Base-by-base conservation (phyloP, 164 flowering plant species). In the Nymphaea colorata region DNA sequence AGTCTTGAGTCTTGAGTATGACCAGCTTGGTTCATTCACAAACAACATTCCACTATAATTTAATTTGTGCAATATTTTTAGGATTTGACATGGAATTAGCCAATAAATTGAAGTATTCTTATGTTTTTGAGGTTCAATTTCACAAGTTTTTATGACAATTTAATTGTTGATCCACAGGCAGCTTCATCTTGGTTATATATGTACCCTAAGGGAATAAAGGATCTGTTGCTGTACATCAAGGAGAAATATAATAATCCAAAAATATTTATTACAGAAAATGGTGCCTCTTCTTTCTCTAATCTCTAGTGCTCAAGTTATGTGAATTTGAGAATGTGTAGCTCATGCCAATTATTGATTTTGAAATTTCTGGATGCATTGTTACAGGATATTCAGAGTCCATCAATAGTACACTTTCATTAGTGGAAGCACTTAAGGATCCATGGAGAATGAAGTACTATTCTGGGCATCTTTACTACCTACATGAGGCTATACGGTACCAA, bases 201-300 rank as follows among this genome's bases (percentile, higher is more conserved):
- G 1, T 81, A 78, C 63, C 91, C 88, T 4, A 51, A 18, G 45
- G 88, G 91, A 12, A 59, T 86, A 2, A 41, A 47, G 15, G 77
- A 78, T 11, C 70, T 83, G 3, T 18, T 83, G 61, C 12, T 74
- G 4, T 76, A 83, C 60, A 73, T 68, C 3, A 84, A 82, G 69
- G 41, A 61, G 42, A 82, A 66, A 16, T 84, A 77, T 67, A 74
- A 74, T 0, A 73, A 84, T 62, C 87, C 87, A 6, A 14, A 53
- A 3, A 74, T 86, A 4, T 79, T 75, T 68, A 75, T 86, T 15
- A 83, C 91, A 1, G 91, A 86, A 64, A 86, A 86, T 67, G 91
- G 91, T 86, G 76, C 53, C 4, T 6, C 12, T 43, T 4, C 47
- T 10, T 61, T 61, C 14, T 51, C 14, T 25, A 15, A 51, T 15